phyloP scores from a whole-genome alignment of 176 grass and related monocot species.

The Lolium multiflorum region DNA sequence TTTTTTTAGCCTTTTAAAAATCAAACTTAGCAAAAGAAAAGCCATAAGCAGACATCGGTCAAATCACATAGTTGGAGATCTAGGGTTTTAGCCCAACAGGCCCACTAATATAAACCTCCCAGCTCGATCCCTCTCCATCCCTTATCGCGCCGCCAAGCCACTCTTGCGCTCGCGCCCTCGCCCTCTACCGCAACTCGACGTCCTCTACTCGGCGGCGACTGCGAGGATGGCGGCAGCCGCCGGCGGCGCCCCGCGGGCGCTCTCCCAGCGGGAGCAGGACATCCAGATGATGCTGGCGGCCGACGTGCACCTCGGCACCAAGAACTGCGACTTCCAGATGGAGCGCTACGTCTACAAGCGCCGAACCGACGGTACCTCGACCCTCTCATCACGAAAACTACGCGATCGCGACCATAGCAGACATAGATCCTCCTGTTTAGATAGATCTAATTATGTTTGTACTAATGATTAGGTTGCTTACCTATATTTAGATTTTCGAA shows the following conservation, averaged over 20 bases:
- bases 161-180: background rate
- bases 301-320: slow-evolving; percentile 90
- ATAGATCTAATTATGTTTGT: slow-evolving; percentile 18
- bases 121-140: background rate
- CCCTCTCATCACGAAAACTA: background rate
- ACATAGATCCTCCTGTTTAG: background rate
- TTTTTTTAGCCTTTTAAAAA: no score
- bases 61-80: no score
- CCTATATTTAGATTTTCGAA: background rate
- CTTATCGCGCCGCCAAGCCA: slow-evolving; percentile 37
- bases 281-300: slow-evolving; percentile 92
- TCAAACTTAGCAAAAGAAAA: no score
- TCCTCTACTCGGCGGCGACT: background rate
- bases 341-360: slow-evolving; percentile 87
- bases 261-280: slow-evolving; percentile 74
- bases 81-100: slow-evolving; percentile 51
- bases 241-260: slow-evolving; percentile 35
- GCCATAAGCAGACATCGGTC: no score
- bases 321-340: slow-evolving; percentile 99
- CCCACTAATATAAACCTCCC: slow-evolving; percentile 32
- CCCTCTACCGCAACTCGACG: background rate
- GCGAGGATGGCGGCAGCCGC: slow-evolving; percentile 28
- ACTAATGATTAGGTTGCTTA: background rate
- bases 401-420: background rate
- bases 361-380: slow-evolving; percentile 70